Percentiles rank a stretch among this genome's conserved stretches.
Conservation (phyloP, 148 eudicot species). For the Persicaria tinctoria region DNA sequence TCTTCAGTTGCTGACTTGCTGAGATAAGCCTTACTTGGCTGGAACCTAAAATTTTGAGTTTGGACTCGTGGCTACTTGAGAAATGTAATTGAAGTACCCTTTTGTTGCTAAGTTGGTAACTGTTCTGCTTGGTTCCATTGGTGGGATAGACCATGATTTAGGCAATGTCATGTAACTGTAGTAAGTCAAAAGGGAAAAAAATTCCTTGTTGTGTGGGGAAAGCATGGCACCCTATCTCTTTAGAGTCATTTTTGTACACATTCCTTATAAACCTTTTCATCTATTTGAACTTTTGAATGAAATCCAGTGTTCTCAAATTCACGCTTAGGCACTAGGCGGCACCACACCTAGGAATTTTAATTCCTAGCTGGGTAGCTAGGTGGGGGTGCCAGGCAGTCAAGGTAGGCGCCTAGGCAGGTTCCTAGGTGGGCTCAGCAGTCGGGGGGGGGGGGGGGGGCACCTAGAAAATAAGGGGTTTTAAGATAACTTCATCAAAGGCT, state of each 20-base stretch:
- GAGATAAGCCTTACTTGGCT: no score
- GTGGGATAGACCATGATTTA: background rate
- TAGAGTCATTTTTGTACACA: background rate
- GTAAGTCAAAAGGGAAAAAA: background rate
- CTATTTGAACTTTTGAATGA: background rate
- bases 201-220: background rate
- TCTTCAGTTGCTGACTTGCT: background rate
- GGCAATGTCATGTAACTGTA: no score
- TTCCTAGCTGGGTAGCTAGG: no score
- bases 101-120: background rate
- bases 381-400: no score
- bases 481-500: no score
- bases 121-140: background rate
- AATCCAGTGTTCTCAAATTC: background rate
- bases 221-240: background rate
- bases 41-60: background rate
- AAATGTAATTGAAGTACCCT: background rate
- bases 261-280: background rate
- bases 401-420: no score
- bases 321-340: no score
- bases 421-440: no score
- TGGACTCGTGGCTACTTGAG: background rate
- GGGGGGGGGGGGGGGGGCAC: no score
- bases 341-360: no score
- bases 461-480: no score